Evolutionary conservation across 306 rosid species (phyloP).

Genomic region (Fragaria nilgerrensis): DNA sequence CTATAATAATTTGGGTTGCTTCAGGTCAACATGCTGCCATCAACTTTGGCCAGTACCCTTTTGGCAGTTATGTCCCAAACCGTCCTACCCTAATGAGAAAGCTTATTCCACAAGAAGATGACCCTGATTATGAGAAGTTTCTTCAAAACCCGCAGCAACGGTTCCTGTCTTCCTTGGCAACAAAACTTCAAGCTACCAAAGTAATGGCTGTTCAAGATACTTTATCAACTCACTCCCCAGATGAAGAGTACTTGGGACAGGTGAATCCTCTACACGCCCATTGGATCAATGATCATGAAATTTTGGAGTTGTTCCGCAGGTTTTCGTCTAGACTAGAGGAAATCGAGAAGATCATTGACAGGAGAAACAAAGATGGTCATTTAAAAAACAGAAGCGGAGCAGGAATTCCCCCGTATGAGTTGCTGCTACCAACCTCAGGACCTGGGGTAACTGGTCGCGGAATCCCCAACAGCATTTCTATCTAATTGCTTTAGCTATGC

Average conservation of each 20-base stretch:
- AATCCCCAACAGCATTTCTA: constrained; percentile 85
- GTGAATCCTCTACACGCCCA: constrained; percentile 49
- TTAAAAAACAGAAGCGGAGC: constrained; percentile 84
- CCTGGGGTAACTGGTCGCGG: constrained; percentile 96
- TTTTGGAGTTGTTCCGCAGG: constrained; percentile 43
- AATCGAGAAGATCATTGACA: constrained; percentile 70
- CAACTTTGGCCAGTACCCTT: constrained; percentile 96
- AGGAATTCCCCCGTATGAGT: constrained; percentile 86
- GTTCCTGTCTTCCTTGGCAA: constrained; percentile 85
- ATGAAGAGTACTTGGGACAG: constrained; percentile 96
- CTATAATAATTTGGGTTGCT: constrained; percentile 84
- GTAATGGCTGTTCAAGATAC: constrained; percentile 99
- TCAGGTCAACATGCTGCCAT: constrained; percentile 95
- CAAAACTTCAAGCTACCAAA: constrained; percentile 94
- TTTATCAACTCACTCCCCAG: constrained; percentile 83
- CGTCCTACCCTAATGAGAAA: constrained; percentile 88
- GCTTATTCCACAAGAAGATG: constrained; percentile 73
- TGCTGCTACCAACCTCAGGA: constrained; percentile 73
- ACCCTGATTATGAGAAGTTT: constrained; percentile 56
- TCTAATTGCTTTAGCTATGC: constrained; percentile 34
- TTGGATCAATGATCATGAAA: constrained; percentile 63
- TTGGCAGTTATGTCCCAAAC: constrained; percentile 90
- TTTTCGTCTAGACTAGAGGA: constrained; percentile 66
- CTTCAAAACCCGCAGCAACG: constrained; percentile 63
- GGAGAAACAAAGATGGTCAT: constrained; percentile 53